Conservation (phyloP, 192 early-diverging fungal genomes). For the Helicostylum pulchrum region DNA sequence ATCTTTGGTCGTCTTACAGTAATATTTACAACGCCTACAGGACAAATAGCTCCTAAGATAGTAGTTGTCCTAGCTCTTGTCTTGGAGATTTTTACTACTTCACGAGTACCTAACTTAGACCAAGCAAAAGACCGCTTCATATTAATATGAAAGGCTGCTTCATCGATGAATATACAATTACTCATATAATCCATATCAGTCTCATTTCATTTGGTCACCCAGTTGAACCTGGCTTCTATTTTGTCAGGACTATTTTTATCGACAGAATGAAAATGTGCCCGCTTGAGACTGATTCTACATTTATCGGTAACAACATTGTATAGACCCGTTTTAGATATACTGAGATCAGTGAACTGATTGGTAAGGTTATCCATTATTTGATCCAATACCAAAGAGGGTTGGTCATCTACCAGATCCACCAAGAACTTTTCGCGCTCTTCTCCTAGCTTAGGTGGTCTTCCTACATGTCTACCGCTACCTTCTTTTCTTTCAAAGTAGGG, state of each 20-base stretch:
- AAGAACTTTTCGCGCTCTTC: conserved; percentile 8
- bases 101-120: not conserved
- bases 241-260: too few species aligned
- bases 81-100: not conserved
- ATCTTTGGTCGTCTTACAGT: conserved; percentile 12
- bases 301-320: conserved; percentile 1
- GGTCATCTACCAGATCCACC: conserved; percentile 10
- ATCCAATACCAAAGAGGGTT: conserved; percentile 7
- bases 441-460: not conserved
- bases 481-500: conserved; percentile 7
- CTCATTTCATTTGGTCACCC: too few species aligned
- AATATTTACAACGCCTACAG: conserved; percentile 1
- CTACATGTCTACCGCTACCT: conserved; percentile 12
- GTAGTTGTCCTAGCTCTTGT: conserved; percentile 8
- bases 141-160: conserved; percentile 8
- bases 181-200: conserved; percentile 14
- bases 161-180: conserved; percentile 7
- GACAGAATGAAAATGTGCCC: too few species aligned
- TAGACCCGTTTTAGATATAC: not conserved
- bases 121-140: conserved; percentile 14
- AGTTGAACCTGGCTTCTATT: conserved; percentile 1
- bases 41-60: not conserved
- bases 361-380: too few species aligned
- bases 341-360: conserved; percentile 2
- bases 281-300: conserved; percentile 10